phyloP scores from a whole-genome alignment of 306 rosid genomes.

The Datisca glomerata region DNA sequence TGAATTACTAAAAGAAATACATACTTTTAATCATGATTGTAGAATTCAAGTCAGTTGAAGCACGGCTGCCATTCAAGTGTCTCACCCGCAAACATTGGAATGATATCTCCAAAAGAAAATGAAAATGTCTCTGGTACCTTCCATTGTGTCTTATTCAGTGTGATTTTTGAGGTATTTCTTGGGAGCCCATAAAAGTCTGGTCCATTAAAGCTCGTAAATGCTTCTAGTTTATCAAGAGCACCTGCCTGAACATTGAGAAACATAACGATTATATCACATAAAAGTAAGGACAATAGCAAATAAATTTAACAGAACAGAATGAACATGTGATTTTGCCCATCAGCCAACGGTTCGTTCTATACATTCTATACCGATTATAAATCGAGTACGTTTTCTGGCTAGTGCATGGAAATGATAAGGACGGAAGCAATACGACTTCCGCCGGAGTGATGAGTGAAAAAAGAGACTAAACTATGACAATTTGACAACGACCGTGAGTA shows the following conservation, averaged over 20 bases:
- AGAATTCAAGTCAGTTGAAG: constrained; percentile 18
- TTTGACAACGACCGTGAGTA: not conserved
- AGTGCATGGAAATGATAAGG: too few relatives aligned
- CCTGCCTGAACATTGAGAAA: constrained; percentile 39
- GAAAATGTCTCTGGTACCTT: constrained; percentile 56
- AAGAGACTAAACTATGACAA: too few relatives aligned
- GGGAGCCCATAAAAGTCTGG: constrained; percentile 97
- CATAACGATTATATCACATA: not conserved
- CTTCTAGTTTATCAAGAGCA: constrained; percentile 79
- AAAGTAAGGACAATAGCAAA: not conserved
- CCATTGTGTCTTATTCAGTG: constrained; percentile 54
- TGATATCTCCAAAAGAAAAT: constrained; percentile 61
- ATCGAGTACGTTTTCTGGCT: too few relatives aligned
- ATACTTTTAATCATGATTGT: too few relatives aligned
- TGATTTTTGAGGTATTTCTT: constrained; percentile 54
- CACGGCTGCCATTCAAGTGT: constrained; percentile 69
- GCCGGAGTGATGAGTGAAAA: too few relatives aligned
- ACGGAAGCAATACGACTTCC: too few relatives aligned
- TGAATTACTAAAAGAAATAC: too few relatives aligned
- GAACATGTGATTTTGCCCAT: too few relatives aligned
- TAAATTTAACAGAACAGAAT: constrained; percentile 5
- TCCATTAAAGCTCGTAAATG: constrained; percentile 89
- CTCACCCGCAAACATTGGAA: constrained; percentile 80
- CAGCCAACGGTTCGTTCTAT: too few relatives aligned
- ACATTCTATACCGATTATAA: too few relatives aligned